phyloP scores from a whole-genome alignment of 2,329 filamentous ascomycete genomes.

The Periglandula ipomoeae region DNA sequence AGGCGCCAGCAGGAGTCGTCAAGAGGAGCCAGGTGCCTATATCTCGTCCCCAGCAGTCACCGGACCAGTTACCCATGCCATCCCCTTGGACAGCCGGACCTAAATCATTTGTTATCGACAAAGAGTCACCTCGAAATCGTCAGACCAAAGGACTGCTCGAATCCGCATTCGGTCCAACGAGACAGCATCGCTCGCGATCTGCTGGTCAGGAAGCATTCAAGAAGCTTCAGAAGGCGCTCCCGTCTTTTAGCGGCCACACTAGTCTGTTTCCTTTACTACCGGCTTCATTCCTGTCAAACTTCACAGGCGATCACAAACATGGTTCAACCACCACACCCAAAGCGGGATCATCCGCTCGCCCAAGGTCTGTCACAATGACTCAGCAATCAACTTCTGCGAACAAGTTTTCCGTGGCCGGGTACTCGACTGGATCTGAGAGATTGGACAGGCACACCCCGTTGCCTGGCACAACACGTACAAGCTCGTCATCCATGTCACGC shows the following conservation, averaged over 20 bases:
- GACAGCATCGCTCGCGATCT: slow-evolving; percentile 43
- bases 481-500: slow-evolving; percentile 1
- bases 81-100: slow-evolving; percentile 22
- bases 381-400: background rate
- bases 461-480: background rate
- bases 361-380: slow-evolving; percentile 1
- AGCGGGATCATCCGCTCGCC: background rate
- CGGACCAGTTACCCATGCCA: slow-evolving; percentile 12
- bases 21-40: background rate
- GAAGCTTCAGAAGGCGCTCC: slow-evolving; percentile 46
- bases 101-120: slow-evolving; percentile 8
- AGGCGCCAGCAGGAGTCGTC: background rate
- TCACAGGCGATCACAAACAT: slow-evolving; percentile 20
- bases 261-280: slow-evolving; percentile 33
- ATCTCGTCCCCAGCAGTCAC: background rate
- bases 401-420: background rate
- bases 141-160: slow-evolving; percentile 28
- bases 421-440: background rate
- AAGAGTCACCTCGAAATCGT: slow-evolving; percentile 13
- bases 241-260: slow-evolving; percentile 34
- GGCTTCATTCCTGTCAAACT: slow-evolving; percentile 27
- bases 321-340: background rate
- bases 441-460: background rate
- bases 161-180: slow-evolving; percentile 35
- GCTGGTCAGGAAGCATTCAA: slow-evolving; percentile 48